Evolutionary conservation across 768 basidiomycete genomes (phyloP), one percentile per base, ranked within the genome.

Genomic region (Lactarius pseudohatsudake): DNA sequence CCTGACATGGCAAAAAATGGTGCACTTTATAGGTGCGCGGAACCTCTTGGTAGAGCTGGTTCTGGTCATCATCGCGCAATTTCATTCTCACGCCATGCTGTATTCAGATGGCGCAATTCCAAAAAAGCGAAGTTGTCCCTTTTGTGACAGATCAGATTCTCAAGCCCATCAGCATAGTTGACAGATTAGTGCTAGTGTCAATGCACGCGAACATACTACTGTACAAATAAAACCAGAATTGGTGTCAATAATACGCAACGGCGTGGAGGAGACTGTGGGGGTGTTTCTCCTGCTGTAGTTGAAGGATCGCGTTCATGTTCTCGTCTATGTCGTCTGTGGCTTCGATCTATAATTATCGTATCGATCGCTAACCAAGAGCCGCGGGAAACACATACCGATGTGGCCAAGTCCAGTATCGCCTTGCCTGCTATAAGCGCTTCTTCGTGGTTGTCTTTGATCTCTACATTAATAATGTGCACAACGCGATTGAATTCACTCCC

Each of bases 361-460:
- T 40, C 57, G 50, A 58, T 59, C 40, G 32, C 38, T 26, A 54
- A 20, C 38, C 57, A 62, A 58, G 41, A 61, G 57, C 68, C 67
- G 70, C 72, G 67, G 59, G 16, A n/a, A 36, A 58, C 20, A 82
- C 93, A 79, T 73, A 97, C 96, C 62, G 95, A 90, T 57, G 86
- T 81, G 9, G 94, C 94, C 26, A 99, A 80, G 73, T 96, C 96
- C 34, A 98, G 80, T 75, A 98, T 95, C 2, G 96, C 95, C 76
- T 89, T 92, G 20, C 97, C 96, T 30, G 97, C 97, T 70, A 98
- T 94, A 57, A 91, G 81, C 0, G 97, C 97, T 77, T 99, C 97
- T 81, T 98, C 97, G 72, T 98, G 96, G 74, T 97, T 98, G 78
- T 99, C 97, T 80, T 92, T 97, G 78, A 98, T 98, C 75, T 99